Evolutionary conservation across 805 yeast species (phyloP).

Genomic region (Ogataea methanolica): DNA sequence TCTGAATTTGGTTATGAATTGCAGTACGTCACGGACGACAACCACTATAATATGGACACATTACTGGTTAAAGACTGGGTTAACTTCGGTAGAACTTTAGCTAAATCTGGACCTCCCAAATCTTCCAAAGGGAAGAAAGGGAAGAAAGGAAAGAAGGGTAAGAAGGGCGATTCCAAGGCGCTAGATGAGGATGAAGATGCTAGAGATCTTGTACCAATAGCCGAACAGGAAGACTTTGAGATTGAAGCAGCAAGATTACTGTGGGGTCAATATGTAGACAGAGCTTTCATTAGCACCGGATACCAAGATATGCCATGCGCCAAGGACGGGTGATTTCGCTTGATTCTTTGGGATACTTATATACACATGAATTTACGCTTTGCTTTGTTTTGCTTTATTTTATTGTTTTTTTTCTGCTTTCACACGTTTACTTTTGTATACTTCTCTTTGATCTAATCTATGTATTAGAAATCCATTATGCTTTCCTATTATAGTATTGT

Average conservation of each 20-base stretch:
- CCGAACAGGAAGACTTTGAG: constrained; percentile 1
- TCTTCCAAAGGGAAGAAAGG: background rate
- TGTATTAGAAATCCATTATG: no score
- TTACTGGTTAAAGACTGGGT: constrained; percentile 63
- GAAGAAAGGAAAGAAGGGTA: constrained; percentile 5
- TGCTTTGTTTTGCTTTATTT: background rate
- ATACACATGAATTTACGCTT: background rate
- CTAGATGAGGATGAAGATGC: background rate
- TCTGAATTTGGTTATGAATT: constrained; percentile 50
- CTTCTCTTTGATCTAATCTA: no score
- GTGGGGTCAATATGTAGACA: constrained; percentile 54
- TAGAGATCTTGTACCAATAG: constrained; percentile 3
- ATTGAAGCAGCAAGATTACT: constrained; percentile 28
- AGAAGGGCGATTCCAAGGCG: constrained; percentile 1
- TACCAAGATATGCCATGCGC: constrained; percentile 46
- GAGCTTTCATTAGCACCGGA: constrained; percentile 62
- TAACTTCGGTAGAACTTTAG: constrained; percentile 48
- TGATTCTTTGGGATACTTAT: background rate
- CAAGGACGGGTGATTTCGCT: background rate
- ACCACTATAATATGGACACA: constrained; percentile 47
- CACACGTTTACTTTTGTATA: no score
- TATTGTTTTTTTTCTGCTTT: background rate
- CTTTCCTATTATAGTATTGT: no score
- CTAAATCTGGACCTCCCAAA: constrained; percentile 27
- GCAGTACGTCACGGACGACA: constrained; percentile 67